Evolutionary conservation across 2,329 filamentous ascomycete species (phyloP), one percentile per base, ranked within the genome.

Genomic region (Hymenoscyphus fraxineus): DNA sequence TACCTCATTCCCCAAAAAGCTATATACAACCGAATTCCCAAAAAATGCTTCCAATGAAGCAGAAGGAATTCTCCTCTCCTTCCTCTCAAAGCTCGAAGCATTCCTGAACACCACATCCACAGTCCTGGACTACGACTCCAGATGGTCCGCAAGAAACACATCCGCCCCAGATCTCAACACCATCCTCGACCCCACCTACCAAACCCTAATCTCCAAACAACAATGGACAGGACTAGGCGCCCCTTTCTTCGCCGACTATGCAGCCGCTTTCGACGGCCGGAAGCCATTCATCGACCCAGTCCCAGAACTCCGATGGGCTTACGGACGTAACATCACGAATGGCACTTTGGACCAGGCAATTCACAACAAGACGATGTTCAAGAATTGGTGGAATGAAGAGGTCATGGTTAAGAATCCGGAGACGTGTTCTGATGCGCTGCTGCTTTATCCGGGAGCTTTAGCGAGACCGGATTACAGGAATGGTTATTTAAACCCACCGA

Each of bases 241-340:
- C 15, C 78, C 80, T 0, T 82, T 83, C 68, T 81, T 80, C 64
- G 73, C 73, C 2, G 80, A 81, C 66, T 83, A 83, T 64, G 79
- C 77, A 0, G 76, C 77, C 0, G 73, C 72, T 2, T 73, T 82
- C 66, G 76, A 77, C 47, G 80, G 79, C 6, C 77, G 80, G 6
- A 72, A 67, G 0, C 81, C 81, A 0, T 82, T 82, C 59, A 73
- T 83, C 59, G 78, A 83, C 63, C 81, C 81, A 0, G 76, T 78
- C 1, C 80, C 82, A 0, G 67, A 80, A 0, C 73, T 76, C 0
- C 78, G 81, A 13, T 82, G 80, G 78, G 75, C 73, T 6, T 83
- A 77, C 72, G 80, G 78, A 1, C 77, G 79, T 44, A 75, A 15
- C 16, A 31, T 19, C n/a, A 7, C 38, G 76, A 3, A 76, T 6